Conservation (phyloP, 1,284 basidiomycete species). For the Malassezia japonica region DNA sequence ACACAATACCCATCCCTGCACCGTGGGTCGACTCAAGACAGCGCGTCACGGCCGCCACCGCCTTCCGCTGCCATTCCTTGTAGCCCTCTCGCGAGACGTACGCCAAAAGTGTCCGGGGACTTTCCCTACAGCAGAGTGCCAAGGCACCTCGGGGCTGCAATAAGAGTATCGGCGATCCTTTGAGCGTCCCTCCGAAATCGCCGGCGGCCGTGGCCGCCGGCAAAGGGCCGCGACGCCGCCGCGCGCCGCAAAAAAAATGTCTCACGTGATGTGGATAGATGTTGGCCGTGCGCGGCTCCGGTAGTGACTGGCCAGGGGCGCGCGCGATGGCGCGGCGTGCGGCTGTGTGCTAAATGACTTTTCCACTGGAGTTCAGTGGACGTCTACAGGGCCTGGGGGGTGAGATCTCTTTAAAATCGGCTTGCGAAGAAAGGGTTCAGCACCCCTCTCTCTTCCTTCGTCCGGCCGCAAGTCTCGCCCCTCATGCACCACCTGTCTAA, state of each 20-base stretch:
- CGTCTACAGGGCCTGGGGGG: not conserved
- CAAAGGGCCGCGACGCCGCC: no score
- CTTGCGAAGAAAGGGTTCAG: not conserved
- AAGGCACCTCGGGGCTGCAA: conserved; percentile 10
- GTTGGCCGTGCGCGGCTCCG: no score
- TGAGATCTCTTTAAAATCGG: not conserved
- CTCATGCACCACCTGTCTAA: conserved; percentile 36
- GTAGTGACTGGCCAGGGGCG: no score
- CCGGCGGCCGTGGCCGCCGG: no score
- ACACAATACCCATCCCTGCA: no score
- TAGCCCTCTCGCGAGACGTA: conserved; percentile 2
- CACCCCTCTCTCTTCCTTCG: not conserved
- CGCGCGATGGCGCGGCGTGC: no score
- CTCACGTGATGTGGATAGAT: no score
- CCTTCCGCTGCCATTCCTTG: not conserved
- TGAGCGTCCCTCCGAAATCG: conserved; percentile 18
- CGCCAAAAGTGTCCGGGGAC: conserved; percentile 16
- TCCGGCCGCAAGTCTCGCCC: conserved; percentile 1
- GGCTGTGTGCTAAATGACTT: no score
- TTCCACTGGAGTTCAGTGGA: not conserved
- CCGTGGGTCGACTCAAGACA: no score
- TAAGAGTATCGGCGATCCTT: conserved; percentile 16
- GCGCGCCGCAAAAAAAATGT: no score
- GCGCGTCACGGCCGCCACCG: not conserved
- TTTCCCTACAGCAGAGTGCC: conserved; percentile 19